Base-by-base conservation (phyloP, 306 rosid species). In the Aeschynomene evenia region DNA sequence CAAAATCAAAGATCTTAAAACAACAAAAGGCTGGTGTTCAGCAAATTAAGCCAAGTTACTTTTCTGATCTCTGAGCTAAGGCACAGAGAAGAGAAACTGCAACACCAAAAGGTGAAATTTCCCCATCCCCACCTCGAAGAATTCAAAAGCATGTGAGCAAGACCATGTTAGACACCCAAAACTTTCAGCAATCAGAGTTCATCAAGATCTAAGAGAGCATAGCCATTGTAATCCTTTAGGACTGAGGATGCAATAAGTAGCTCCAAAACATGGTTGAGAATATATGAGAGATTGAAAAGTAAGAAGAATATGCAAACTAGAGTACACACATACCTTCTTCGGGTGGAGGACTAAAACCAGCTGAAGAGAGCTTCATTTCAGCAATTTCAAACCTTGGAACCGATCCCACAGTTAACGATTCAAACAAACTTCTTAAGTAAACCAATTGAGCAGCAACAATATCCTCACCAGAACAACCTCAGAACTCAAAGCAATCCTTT, bases 321-420 rank as follows among this genome's bases (percentile, higher is more conserved):
- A 65, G 51, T 26, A 18, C 5, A 6, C 14, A 62, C 76, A 53
- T 75, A 90, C 98, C 98, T 83, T 93, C 98, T 21, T 70, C 93
- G 7, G 89, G 77, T 78, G 93, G 92, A 88, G 98, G 90, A 75
- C 87, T 83, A 80, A 86, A 85, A 73, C 87, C 91, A 79, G 95
- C 88, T 63, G 96, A 56, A 57, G 96, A 88, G 79, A 88, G 87
- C 81, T 96, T 90, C 98, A 93, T 93, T 79, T 83, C 75, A 49
- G 74, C 60, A 68, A 68, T 28, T 69, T 34, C 53, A 62, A 67
- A 67, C 72, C 70, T 55, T 67, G 31, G 53, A 86, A 73, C 67
- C 76, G 34, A 79, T 58, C 59, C 52, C 72, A 62, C 67, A 82
- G 80, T 55, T 54, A 73, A 79, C 53, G 24, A 67, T 37, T 71